Evolutionary conservation across 139 green algal species (phyloP), one percentile per base, ranked within the genome.

Genomic region (Pseudopediastrum boryanum): DNA sequence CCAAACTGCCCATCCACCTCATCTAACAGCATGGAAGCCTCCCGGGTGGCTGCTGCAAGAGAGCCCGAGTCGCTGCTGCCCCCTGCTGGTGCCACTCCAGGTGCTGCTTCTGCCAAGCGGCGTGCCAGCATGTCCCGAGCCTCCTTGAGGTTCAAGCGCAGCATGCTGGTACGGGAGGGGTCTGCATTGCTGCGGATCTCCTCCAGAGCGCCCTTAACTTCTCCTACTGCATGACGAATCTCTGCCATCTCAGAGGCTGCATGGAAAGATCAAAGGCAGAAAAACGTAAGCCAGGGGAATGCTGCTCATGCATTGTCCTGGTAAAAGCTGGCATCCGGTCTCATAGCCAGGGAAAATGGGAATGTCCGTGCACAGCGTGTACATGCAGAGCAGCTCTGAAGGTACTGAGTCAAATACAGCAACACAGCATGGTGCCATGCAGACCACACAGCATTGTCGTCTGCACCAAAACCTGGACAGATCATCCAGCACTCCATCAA

Each of bases 231-330:
- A 16, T 72, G 83, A 16, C 85, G 79, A 41, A 94, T 88, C 80
- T 93, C 90, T 1, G 83, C 77, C 79, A 94, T 85, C 74, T 94
- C 89, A 29, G 86, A 84, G 0, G 82, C 89, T 89, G 87, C 74
- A 69, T 4, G 4, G 8, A 6, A 43, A 9, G 42, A 23, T 13
- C 44, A 46, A 48, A 16, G 23, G 46, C 65, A 74, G 39, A 21
- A 58, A 16, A n/a, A 58, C 19, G 19, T 58, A 21, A 16, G 58
- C 58, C 23, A 66, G 58, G 58, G 16, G 19, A 16, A n/a, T n/a
- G n/a, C n/a, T n/a, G n/a, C n/a, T n/a, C n/a, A n/a, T n/a, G n/a
- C n/a, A n/a, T n/a, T n/a, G n/a, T n/a, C n/a, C n/a, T n/a, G n/a
- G n/a, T n/a, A n/a, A n/a, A n/a, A n/a, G n/a, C n/a, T n/a, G n/a